phyloP scores from a whole-genome alignment of 1,139 yeast genomes.

The Zygosaccharomyces sapae region DNA sequence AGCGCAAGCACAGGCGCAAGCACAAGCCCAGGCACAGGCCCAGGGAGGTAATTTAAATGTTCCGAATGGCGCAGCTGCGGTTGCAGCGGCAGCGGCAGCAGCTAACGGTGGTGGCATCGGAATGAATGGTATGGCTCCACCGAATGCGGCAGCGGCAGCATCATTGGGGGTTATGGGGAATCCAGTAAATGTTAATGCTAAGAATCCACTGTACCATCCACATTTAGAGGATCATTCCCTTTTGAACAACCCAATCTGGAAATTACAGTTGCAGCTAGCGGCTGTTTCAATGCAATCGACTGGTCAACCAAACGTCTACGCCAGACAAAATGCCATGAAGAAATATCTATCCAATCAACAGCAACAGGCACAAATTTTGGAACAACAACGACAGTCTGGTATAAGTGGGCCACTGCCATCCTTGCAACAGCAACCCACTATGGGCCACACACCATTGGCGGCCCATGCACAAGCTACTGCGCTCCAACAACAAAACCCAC shows the following conservation, averaged over 20 bases:
- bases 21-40: constrained; percentile 4
- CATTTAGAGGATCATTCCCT: constrained; percentile 44
- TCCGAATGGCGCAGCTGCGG: neutral
- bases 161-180: constrained; percentile 6
- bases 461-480: constrained; percentile 12
- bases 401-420: constrained; percentile 6
- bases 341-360: constrained; percentile 39
- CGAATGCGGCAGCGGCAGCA: constrained; percentile 12
- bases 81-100: constrained; percentile 6
- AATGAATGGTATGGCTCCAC: constrained; percentile 18
- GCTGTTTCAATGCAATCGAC: constrained; percentile 71
- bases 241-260: constrained; percentile 66
- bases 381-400: constrained; percentile 10
- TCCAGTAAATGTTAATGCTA: constrained; percentile 27
- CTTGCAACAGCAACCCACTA: constrained; percentile 33
- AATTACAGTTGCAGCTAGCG: constrained; percentile 78
- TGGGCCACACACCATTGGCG: constrained; percentile 26
- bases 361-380: constrained; percentile 36
- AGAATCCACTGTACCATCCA: constrained; percentile 41
- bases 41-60: constrained; percentile 6
- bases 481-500: constrained; percentile 15
- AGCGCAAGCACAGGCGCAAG: constrained; percentile 6
- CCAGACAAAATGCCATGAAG: constrained; percentile 84
- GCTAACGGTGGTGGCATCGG: constrained; percentile 8
- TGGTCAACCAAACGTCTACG: constrained; percentile 75